Evolutionary conservation across 192 early-diverging fungal species (phyloP), one percentile per base, ranked within the genome.

Genomic region (Phycomyces nitens): DNA sequence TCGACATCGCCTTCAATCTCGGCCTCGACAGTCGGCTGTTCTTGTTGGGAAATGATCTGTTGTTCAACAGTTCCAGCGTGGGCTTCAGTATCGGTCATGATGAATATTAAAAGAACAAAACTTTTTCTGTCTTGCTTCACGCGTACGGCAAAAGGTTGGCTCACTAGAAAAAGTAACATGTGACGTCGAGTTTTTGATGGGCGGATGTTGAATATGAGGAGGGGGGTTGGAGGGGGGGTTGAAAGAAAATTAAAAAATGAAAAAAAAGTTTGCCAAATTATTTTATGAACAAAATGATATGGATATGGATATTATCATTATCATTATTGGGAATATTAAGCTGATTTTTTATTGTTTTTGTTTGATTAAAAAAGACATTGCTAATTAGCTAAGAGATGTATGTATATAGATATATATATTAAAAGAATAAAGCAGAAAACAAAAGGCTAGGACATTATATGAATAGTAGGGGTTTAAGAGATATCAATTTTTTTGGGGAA

Each of bases 81-180:
- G 44, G 44, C 44, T 47, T 47, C 44, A 47, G 44, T 47, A 47
- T 47, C 44, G 18, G 44, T 47, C 44, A 47, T 47, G 44, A 47
- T 47, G 44, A 47, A 47, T 47, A 47, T n/a, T 34, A 47, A 18
- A 47, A 47, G 44, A 47, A 47, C 44, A 47, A 47, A 47, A 47
- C 44, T 47, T 47, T 47, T 47, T 47, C 18, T 11, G 12, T 47
- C 44, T 34, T n/a, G 44, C 44, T 47, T 47, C 44, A 47, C 44
- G 44, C 44, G 44, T 47, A 47, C 44, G 12, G 44, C 12, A 18
- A 47, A 47, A 47, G 44, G 44, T n/a, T 14, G 44, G 18, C 44
- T 47, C 18, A 18, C 44, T 47, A 47, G 15, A 47, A 47, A 47
- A 47, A 47, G 44, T 47, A 47, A 47, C 44, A 47, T 47, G 44